Base-by-base conservation (phyloP, 768 basidiomycete species). In the Russula griseocarnosa region DNA sequence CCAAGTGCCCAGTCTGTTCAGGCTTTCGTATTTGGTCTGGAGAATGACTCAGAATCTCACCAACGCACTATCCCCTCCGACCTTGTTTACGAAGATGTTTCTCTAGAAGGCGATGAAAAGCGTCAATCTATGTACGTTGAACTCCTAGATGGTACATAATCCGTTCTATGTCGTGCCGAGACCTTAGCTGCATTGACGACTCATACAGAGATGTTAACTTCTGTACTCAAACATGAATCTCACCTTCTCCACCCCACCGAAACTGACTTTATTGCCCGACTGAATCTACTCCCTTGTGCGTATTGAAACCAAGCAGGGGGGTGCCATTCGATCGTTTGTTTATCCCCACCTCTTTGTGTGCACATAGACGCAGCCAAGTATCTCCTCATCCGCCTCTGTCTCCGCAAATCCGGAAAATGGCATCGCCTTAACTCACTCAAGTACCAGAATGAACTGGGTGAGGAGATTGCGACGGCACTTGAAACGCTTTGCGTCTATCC, bases 331-430 rank as follows among this genome's bases (percentile, higher is more conserved):
- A 26, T 40, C 40, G 8, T 24, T 34, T 28, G 34, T 22, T 49
- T 47, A 55, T 47, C 50, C 24, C 34, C 57, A 58, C 59, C 40
- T 26, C 18, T 40, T 53, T 38, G 13, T 58, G 36, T 58, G 36
- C 34, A 24, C 36, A 9, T 59, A 87, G 85, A 83, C 67, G 72
- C 78, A 16, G 80, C 86, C 3, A 77, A 81, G 30, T 88, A 86
- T 71, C 81, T 90, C 18, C 78, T 88, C 65, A 78, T 83, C 20
- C 82, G 86, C 24, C 75, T 90, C 10, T 76, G 83, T n/a, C 76
- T 87, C 9, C 81, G 87, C 56, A 85, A 85, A 67, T 77, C 76
- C 32, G 79, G 77, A 61, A 78, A 79, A 67, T 86, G 85, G 77
- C 79, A 83, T 62, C 79, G 83, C 3, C 74, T 81, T 6, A 73